Evolutionary conservation across 2,329 filamentous ascomycete species (phyloP), one percentile per base, ranked within the genome.

Genomic region (Aspergillus terreus): DNA sequence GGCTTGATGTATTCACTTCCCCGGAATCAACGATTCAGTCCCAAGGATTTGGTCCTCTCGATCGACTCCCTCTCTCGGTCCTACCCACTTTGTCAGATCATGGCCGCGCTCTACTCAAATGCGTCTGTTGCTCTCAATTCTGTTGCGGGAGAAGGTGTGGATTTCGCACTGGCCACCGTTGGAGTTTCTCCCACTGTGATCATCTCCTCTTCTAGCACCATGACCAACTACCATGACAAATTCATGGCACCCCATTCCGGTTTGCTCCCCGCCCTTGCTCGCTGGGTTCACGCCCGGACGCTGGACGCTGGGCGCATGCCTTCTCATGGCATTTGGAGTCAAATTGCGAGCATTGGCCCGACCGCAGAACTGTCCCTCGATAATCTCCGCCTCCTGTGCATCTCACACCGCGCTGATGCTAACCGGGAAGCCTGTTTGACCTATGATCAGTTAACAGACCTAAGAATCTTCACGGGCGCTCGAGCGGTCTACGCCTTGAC

Each of bases 101-200:
- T 99, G 51, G 84, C 87, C 1, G 91, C 92, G 0, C 80, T 99
- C 7, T 95, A 85, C 72, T 87, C 84, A 19, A 94, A 95, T 67
- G 81, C 90, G 15, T 94, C 90, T 0, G 75, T 99, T 17, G 90
- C 91, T 23, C 81, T 99, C 63, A 97, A 90, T 72, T 94, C 91
- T 0, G 91, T 95, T 23, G 88, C 91, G 14, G 87, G 87, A 6
- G 80, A 82, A 33, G 82, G 82, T 10, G 78, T 87, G 11, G 84
- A 94, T 65, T 79, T 97, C 35, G 76, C 78, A 15, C 73, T 91
- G 19, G 90, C 90, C 19, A 87, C 87, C 19, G 82, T 84, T 53
- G 84, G 85, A 44, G 77, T 95, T 36, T 82, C 87, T 1, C 92
- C 92, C 1, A 96, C 92, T 4, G 81, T 96, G 52, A 77, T 96